These are phyloP conservation scores for Panaeolus papilionaceus DNA, from an alignment of 768 basidiomycete species.

Conservation along the genomic window DNA sequence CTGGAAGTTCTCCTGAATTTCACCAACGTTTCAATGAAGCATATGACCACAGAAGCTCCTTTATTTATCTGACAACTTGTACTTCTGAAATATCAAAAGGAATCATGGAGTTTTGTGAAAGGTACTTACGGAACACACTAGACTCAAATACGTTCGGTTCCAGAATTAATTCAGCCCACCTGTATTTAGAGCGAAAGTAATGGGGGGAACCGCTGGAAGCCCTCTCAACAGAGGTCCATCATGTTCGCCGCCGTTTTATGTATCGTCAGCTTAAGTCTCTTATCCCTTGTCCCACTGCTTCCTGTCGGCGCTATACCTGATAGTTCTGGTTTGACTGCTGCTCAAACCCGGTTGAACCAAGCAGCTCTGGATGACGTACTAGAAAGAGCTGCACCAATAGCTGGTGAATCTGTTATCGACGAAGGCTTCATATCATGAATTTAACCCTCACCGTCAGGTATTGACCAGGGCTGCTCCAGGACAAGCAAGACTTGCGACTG, in stretches of 20 bases:
- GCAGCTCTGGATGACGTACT: slow-evolving; percentile 33
- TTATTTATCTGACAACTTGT: slow-evolving; percentile 5
- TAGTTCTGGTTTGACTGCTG: slow-evolving; percentile 12
- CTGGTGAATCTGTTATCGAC: too few relatives aligned
- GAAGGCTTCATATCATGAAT: too few relatives aligned
- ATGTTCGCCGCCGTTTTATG: slow-evolving; percentile 12
- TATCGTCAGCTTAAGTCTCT: slow-evolving; percentile 10
- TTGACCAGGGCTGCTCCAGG: slow-evolving; percentile 41
- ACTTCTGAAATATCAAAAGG: not conserved
- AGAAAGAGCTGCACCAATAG: slow-evolving; percentile 31
- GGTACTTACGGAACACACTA: not conserved
- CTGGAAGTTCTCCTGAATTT: not conserved
- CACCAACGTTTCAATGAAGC: slow-evolving; percentile 11
- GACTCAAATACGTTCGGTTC: not conserved
- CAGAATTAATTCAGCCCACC: not conserved
- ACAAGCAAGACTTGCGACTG: slow-evolving; percentile 45
- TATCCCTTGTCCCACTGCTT: slow-evolving; percentile 8
- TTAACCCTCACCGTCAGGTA: slow-evolving; percentile 31
- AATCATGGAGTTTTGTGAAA: not conserved
- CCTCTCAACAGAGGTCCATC: slow-evolving; percentile 4
- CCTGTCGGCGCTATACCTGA: slow-evolving; percentile 12
- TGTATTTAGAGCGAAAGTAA: slow-evolving; percentile 1
- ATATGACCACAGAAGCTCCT: slow-evolving; percentile 2
- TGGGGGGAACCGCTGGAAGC: not conserved
- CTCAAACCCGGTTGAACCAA: slow-evolving; percentile 26